Percentiles rank a stretch among this genome's conserved stretches.
phyloP scores from a whole-genome alignment of 352 stramenopile genomes.

The Halophytophthora polymorphica region DNA sequence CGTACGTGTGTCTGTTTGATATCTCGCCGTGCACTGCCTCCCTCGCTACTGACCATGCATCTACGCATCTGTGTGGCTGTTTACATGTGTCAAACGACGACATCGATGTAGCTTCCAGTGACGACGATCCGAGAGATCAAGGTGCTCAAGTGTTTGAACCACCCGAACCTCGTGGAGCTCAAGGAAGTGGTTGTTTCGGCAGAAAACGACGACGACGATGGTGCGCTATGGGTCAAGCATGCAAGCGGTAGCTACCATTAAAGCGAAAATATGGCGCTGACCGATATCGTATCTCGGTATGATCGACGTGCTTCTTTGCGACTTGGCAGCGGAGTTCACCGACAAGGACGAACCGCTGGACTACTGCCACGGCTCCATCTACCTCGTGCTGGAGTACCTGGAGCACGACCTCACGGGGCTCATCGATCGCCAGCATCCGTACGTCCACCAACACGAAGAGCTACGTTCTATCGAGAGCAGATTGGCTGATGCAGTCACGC shows the following conservation, averaged over 20 bases:
- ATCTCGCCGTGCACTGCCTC: too few species aligned
- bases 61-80: not conserved
- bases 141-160: conserved; percentile 95
- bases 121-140: conserved; percentile 98
- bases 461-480: not conserved
- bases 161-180: conserved; percentile 95
- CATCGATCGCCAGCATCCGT: conserved; percentile 84
- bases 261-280: not conserved
- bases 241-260: not conserved
- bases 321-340: conserved; percentile 55
- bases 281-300: not conserved
- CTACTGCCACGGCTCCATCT: conserved; percentile 86
- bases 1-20: conserved; percentile 32
- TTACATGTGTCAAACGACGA: conserved; percentile 3
- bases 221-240: conserved; percentile 17
- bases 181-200: conserved; percentile 94
- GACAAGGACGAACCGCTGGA: conserved; percentile 83
- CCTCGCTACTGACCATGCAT: not conserved
- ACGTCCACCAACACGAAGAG: conserved; percentile 7
- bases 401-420: conserved; percentile 87
- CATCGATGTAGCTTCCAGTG: conserved; percentile 76
- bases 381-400: conserved; percentile 87
- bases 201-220: conserved; percentile 81
- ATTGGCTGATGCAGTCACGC: not conserved
- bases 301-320: not conserved